These are phyloP conservation scores for Hypoxylon sp. DNA, from an alignment of 2,329 filamentous ascomycete genomes.

Conservation along the genomic window DNA sequence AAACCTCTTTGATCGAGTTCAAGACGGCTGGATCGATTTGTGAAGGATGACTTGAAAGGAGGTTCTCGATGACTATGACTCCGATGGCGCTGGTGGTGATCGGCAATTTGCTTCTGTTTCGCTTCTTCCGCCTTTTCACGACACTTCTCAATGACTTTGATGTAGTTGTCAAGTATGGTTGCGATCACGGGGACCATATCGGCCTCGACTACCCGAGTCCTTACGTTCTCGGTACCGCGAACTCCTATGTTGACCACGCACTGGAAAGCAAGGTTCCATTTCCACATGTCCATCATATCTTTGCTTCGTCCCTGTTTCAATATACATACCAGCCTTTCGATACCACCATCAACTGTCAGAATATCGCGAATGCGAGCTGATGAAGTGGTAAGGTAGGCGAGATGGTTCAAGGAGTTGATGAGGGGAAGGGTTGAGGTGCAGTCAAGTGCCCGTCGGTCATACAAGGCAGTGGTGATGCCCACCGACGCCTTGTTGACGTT, in stretches of 20 bases:
- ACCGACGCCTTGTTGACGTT: conserved; percentile 99
- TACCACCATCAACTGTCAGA: conserved; percentile 97
- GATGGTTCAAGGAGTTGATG: conserved; percentile 99
- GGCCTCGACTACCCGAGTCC: conserved; percentile 95
- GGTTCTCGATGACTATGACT: conserved; percentile 64
- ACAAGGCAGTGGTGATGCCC: conserved; percentile 97
- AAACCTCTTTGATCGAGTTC: conserved; percentile 73
- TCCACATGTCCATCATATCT: conserved; percentile 99
- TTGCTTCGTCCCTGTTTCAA: conserved; percentile 97
- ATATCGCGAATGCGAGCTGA: conserved; percentile 98
- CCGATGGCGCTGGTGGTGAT: conserved; percentile 66
- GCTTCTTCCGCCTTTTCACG: conserved; percentile 88
- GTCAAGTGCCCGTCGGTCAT: conserved; percentile 96
- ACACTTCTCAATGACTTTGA: conserved; percentile 93
- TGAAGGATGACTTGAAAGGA: conserved; percentile 67
- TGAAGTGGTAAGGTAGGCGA: conserved; percentile 97
- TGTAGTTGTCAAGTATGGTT: conserved; percentile 98
- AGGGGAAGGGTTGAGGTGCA: conserved; percentile 97
- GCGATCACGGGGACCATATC: conserved; percentile 99
- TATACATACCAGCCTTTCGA: conserved; percentile 96
- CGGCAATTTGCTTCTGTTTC: conserved; percentile 77
- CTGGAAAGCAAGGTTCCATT: conserved; percentile 99
- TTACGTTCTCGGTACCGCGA: conserved; percentile 91
- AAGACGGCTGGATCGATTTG: conserved; percentile 66
- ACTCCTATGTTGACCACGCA: conserved; percentile 99